Conservation (phyloP, 768 basidiomycete species). For the Mycena vulgaris region DNA sequence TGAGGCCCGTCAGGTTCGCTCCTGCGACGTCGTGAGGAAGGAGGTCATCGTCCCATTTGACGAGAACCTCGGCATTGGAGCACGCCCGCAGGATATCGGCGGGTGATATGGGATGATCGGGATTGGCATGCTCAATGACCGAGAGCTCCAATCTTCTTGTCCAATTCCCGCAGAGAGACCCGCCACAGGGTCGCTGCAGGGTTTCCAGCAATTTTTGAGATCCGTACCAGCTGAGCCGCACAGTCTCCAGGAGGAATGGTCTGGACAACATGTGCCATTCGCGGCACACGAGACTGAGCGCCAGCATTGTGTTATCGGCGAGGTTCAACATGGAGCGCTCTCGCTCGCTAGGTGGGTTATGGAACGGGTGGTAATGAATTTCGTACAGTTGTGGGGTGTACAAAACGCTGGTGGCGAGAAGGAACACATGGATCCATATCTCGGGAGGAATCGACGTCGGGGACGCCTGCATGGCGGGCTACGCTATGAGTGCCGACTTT, state of each 20-base stretch:
- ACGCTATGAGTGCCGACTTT: too few relatives aligned
- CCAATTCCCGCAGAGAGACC: background rate
- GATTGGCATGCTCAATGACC: slow-evolving; percentile 12
- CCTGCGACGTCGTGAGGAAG: background rate
- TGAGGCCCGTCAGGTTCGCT: background rate
- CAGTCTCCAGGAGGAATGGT: slow-evolving; percentile 6
- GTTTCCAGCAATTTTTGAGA: slow-evolving; percentile 5
- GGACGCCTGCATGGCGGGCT: background rate
- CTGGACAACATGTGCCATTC: slow-evolving; percentile 1
- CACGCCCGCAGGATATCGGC: slow-evolving; percentile 2
- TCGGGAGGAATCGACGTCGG: slow-evolving; percentile 6
- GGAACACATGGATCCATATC: slow-evolving; percentile 12
- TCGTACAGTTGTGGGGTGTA: slow-evolving; percentile 24
- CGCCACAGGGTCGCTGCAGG: background rate
- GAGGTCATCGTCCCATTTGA: slow-evolving; percentile 19
- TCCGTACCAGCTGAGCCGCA: slow-evolving; percentile 19
- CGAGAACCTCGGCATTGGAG: slow-evolving; percentile 20
- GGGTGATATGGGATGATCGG: slow-evolving; percentile 3
- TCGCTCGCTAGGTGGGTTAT: background rate
- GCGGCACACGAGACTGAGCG: slow-evolving; percentile 17
- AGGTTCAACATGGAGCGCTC: slow-evolving; percentile 8
- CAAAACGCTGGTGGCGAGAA: background rate
- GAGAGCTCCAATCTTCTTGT: slow-evolving; percentile 17
- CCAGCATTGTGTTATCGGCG: background rate
- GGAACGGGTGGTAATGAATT: slow-evolving; percentile 11